A percentile compares a stretch with the other conserved stretches of the same genome.
Evolutionary conservation across 1,284 basidiomycete species (phyloP).

Genomic region (Irpex rosettiformis): DNA sequence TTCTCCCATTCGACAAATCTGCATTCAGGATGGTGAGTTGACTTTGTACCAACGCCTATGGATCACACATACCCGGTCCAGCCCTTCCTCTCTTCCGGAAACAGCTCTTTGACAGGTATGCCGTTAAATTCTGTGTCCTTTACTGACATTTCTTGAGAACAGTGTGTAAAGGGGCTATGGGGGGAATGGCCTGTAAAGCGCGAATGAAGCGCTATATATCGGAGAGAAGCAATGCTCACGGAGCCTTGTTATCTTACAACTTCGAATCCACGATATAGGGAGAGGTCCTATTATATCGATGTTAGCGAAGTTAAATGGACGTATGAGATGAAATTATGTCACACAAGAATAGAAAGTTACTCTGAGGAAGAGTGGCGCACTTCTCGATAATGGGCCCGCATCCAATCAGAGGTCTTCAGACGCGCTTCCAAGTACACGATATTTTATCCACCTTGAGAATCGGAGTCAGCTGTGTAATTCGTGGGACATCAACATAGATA

Average conservation of each 20-base stretch:
- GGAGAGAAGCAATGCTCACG: too few species aligned
- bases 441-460: neutral
- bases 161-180: neutral
- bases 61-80: conserved; percentile 32
- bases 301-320: too few species aligned
- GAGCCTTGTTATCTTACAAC: too few species aligned
- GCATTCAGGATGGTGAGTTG: conserved; percentile 1
- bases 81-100: conserved; percentile 32
- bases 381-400: neutral
- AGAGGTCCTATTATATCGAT: too few species aligned
- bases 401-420: neutral
- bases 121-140: conserved; percentile 12
- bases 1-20: conserved; percentile 51
- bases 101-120: conserved; percentile 24
- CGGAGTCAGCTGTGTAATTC: neutral
- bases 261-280: too few species aligned
- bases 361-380: too few species aligned
- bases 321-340: too few species aligned
- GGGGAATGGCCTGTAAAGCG: neutral
- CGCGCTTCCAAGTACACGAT: neutral
- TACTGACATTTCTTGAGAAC: neutral
- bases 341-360: too few species aligned
- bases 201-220: neutral
- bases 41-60: neutral
- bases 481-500: neutral